Percentiles rank a stretch among this genome's conserved stretches.
phyloP scores from a whole-genome alignment of 345 rosid species.

The Moringa oleifera region DNA sequence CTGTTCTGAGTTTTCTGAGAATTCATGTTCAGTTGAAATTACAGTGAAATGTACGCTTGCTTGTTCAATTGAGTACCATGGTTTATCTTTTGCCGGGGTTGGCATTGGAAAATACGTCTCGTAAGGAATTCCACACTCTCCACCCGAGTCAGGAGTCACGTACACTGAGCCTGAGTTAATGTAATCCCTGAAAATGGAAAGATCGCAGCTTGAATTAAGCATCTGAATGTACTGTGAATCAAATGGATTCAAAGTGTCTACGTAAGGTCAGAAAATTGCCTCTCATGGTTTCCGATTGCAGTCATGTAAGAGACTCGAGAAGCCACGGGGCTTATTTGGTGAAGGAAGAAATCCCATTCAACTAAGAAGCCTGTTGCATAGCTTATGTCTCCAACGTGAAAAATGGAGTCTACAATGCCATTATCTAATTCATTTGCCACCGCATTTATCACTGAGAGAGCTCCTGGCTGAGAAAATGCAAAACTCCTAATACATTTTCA shows the following conservation, averaged over 20 bases:
- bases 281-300: conserved; percentile 70
- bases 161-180: conserved; percentile 34
- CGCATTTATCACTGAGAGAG: conserved; percentile 46
- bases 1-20: conserved; percentile 48
- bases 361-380: conserved; percentile 72
- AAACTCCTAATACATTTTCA: too few species aligned
- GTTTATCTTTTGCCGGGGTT: conserved; percentile 51
- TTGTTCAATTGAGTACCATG: conserved; percentile 67
- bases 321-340: conserved; percentile 50
- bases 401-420: conserved; percentile 48
- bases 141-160: conserved; percentile 48
- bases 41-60: conserved; percentile 50
- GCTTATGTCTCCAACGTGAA: conserved; percentile 78
- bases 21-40: conserved; percentile 62
- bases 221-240: not conserved
- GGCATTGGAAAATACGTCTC: conserved; percentile 77
- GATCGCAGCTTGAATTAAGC: too few species aligned
- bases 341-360: conserved; percentile 71
- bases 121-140: conserved; percentile 69
- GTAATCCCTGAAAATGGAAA: conserved; percentile 37
- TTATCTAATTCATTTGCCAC: conserved; percentile 35
- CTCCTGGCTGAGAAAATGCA: conserved; percentile 79
- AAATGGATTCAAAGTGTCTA: not conserved
- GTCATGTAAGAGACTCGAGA: conserved; percentile 68
- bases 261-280: conserved; percentile 19